Conservation (phyloP, 768 basidiomycete species). For the Chiua virens region DNA sequence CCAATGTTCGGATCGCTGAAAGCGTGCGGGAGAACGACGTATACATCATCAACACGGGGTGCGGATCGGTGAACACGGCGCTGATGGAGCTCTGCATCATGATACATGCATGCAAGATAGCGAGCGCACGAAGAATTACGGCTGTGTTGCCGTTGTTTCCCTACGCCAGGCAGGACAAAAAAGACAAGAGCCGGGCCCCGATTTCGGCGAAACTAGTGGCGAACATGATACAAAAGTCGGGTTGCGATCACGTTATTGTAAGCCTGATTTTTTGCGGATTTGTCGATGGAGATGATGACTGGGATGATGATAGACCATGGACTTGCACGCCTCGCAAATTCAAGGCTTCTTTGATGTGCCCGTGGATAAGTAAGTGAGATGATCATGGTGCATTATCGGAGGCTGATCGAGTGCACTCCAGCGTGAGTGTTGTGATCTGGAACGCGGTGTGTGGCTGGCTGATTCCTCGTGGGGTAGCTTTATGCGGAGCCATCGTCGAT, state of each 20-base stretch:
- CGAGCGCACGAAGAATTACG: constrained; percentile 96
- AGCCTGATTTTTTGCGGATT: constrained; percentile 33
- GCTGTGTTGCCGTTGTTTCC: constrained; percentile 98
- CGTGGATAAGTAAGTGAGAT: constrained; percentile 88
- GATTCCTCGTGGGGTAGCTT: constrained; percentile 49
- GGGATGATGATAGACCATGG: constrained; percentile 75
- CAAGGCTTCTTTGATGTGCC: constrained; percentile 99
- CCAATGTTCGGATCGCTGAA: constrained; percentile 87
- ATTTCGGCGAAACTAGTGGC: constrained; percentile 98
- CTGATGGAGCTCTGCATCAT: constrained; percentile 99
- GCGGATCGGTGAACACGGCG: constrained; percentile 84
- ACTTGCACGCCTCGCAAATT: constrained; percentile 97
- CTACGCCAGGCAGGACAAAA: constrained; percentile 97
- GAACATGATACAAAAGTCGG: constrained; percentile 91
- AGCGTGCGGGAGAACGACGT: constrained; percentile 98
- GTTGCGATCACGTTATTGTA: constrained; percentile 97
- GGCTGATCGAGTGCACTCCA: constrained; percentile 28
- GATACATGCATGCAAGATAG: constrained; percentile 99
- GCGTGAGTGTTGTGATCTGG: constrained; percentile 44
- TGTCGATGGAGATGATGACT: constrained; percentile 2
- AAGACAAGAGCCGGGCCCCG: constrained; percentile 97
- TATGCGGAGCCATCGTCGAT: constrained; percentile 96
- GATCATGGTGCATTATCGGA: neutral
- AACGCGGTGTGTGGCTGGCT: constrained; percentile 15
- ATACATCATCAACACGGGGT: constrained; percentile 95